Evolutionary conservation across 1,139 yeast species (phyloP), one percentile per base, ranked within the genome.

Genomic region (Blastobotrys aristatus): DNA sequence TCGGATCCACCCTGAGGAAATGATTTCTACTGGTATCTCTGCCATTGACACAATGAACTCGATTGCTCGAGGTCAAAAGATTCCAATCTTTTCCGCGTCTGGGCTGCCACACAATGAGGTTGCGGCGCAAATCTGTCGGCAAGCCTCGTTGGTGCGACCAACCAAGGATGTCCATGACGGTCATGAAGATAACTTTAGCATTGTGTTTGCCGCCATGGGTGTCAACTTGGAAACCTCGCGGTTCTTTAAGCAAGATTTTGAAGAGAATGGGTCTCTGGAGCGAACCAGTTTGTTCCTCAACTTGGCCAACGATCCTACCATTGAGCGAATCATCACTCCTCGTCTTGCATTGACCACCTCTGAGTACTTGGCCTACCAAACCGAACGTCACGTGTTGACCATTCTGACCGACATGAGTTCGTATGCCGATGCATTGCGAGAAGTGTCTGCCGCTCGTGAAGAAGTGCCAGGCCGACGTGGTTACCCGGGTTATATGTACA

Each of bases 381-480:
- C 99, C 33, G 99, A 92, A 72, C 89, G 97, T 74, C 99, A 92
- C 70, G 99, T 92, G 46, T 82, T 92, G 72, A 94, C 97, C 50
- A 92, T 92, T 64, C 79, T 92, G 66, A 94, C 99, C 50, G 99
- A 92, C 75, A 92, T 92, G 99, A 88, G 97, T 22, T 92, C 98
- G 16, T 92, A 92, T 69, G 99, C 99, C 34, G 99, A 92, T 71
- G 99, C 99, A 36, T 77, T 92, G 67, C 90, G 99, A 82, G 99
- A 92, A 75, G 98, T 92, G 47, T 89, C 97, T 52, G 98, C 99
- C 53, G 99, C 99, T 45, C 87, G 99, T 79, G 99, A 92, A 75
- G 99, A 92, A 75, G 99, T 92, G 43, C 99, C 99, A 65, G 99
- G 99, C 77, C 89, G 99, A 80, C 89, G 99, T 82, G 99, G 99